These are phyloP conservation scores for Pyrus pyrifolia DNA, from an alignment of 306 rosid species.

Conservation along the genomic window DNA sequence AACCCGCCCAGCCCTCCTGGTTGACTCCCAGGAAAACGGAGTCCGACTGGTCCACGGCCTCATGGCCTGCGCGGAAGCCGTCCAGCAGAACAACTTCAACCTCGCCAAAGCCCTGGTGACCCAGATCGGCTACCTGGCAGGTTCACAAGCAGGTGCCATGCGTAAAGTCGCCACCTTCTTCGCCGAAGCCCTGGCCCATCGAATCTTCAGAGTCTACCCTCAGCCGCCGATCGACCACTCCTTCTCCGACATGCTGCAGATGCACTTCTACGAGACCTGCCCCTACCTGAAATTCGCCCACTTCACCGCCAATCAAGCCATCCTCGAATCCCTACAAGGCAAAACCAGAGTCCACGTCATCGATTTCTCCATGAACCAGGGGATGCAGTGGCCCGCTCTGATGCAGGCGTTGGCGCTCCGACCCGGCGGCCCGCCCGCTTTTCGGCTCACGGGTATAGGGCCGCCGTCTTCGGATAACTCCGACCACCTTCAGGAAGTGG, in stretches of 20 bases:
- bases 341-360: constrained; percentile 73
- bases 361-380: constrained; percentile 86
- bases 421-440: constrained; percentile 77
- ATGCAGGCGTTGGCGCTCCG: constrained; percentile 86
- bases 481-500: constrained; percentile 82
- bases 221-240: constrained; percentile 42
- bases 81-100: constrained; percentile 45
- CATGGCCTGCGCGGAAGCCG: constrained; percentile 88
- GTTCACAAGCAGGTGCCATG: constrained; percentile 89
- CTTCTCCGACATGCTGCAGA: constrained; percentile 55
- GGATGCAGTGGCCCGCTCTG: constrained; percentile 98
- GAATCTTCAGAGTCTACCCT: constrained; percentile 58
- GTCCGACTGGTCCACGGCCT: constrained; percentile 68
- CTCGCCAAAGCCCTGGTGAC: constrained; percentile 68
- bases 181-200: constrained; percentile 71
- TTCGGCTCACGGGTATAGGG: constrained; percentile 81
- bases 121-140: constrained; percentile 62
- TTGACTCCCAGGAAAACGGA: constrained; percentile 84
- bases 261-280: constrained; percentile 84
- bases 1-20: constrained; percentile 47
- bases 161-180: constrained; percentile 81
- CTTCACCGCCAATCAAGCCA: constrained; percentile 89
- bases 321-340: constrained; percentile 77
- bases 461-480: constrained; percentile 80
- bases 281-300: constrained; percentile 92